phyloP scores from a whole-genome alignment of 2,329 filamentous ascomycete species.

The Calonectria fujianensis region DNA sequence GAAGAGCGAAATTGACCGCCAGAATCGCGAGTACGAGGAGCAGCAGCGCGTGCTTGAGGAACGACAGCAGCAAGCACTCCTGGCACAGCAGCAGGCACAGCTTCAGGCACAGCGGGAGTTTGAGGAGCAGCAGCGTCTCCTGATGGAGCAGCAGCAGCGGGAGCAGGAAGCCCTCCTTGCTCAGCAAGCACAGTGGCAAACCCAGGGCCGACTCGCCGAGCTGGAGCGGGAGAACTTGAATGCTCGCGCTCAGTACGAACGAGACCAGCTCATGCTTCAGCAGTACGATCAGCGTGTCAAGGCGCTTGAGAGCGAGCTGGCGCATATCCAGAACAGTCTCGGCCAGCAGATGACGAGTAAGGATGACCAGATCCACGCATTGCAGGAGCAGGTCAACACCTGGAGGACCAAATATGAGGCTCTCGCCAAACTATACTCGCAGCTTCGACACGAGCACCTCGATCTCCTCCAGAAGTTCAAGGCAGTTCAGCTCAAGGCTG shows the following conservation, averaged over 20 bases:
- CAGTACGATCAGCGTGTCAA: constrained; percentile 98
- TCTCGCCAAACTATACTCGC: constrained; percentile 96
- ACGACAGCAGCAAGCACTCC: constrained; percentile 87
- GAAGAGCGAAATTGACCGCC: constrained; percentile 92
- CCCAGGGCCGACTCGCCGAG: constrained; percentile 95
- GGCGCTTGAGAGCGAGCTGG: constrained; percentile 90
- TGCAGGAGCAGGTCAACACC: constrained; percentile 98
- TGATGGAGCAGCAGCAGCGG: constrained; percentile 91
- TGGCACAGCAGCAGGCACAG: constrained; percentile 87
- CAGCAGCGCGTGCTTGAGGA: constrained; percentile 93
- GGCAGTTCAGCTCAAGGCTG: constrained; percentile 94
- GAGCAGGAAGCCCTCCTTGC: constrained; percentile 93
- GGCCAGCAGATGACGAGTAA: constrained; percentile 91
- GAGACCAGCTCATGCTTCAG: constrained; percentile 97
- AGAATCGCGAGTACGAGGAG: constrained; percentile 95
- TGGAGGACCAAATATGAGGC: constrained; percentile 99
- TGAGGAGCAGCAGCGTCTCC: constrained; percentile 91
- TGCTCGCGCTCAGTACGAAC: constrained; percentile 94
- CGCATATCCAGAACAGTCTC: constrained; percentile 87
- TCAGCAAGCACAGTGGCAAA: constrained; percentile 94
- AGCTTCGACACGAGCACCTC: constrained; percentile 94
- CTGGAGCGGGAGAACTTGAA: constrained; percentile 96
- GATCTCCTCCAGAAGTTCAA: constrained; percentile 98
- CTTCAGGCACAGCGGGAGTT: constrained; percentile 95
- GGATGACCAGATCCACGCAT: constrained; percentile 92